Base-by-base conservation (phyloP, 441 rosid species). In the Eruca vesicaria region DNA sequence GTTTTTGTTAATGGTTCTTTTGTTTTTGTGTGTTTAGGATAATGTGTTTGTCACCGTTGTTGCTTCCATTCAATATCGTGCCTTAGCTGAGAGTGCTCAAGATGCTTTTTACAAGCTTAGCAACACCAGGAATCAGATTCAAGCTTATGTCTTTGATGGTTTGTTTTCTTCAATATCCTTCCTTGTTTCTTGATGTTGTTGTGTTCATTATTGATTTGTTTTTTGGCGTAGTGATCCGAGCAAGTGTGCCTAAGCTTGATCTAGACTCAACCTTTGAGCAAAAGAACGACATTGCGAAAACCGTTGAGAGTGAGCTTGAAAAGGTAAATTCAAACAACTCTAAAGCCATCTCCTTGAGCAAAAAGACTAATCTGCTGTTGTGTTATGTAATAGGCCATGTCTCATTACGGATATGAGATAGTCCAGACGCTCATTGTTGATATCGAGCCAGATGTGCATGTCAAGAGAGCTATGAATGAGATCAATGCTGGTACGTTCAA, bases 391-490 rank as follows among this genome's bases (percentile, higher is more conserved):
- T 12, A 86, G 90, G 88, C 86, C 8, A 87, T 86, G 89, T 87
- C 89, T 0, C 83, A 84, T 29, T 84, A 86, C 28, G 91, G 88
- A 3, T 87, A 72, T 71, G 88, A 87, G 80, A 86, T 87, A 19
- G 91, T 84, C 26, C 86, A 86, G 84, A 86, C 91, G 4, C 86
- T 85, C 0, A 85, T 82, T 6, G 89, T 87, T 26, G 87, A 84
- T 69, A 84, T 85, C 1, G 89, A 85, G 78, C 89, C 91, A 14
- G 86, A 82, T 62, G 85, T 62, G 11, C 85, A 75, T 0, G 89
- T 87, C 7, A 82, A 84, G 76, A 73, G 82, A n/a, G 89, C 91
- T 0, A 87, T 86, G 91, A 87, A 86, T 19, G 88, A 87, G 72
- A 86, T 84, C 71, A 85, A 87, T 60, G 88, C 87, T 0, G 91